Percentiles rank a stretch among this genome's conserved stretches.
Evolutionary conservation across 352 stramenopile genomes (phyloP).

Genomic region (Salisapilia sapeloensis): DNA sequence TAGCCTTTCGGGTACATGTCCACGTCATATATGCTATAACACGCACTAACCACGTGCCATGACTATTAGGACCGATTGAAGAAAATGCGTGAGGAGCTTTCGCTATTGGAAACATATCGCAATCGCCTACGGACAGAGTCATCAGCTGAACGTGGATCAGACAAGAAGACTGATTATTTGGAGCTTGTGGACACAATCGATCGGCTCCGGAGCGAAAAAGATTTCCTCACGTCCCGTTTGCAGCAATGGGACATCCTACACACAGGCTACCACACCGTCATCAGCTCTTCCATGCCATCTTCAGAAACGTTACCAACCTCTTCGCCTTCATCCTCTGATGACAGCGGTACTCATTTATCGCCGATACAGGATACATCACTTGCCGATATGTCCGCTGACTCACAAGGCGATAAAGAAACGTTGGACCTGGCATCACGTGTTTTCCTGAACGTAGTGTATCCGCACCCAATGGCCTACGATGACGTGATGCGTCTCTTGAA

Average conservation of each 20-base stretch:
- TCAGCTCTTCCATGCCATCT: slow-evolving; percentile 15
- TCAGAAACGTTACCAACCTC: slow-evolving; percentile 1
- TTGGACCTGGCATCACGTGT: slow-evolving; percentile 11
- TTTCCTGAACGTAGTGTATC: slow-evolving; percentile 32
- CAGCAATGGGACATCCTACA: slow-evolving; percentile 26
- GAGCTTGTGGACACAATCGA: slow-evolving; percentile 25
- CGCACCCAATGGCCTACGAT: slow-evolving; percentile 11
- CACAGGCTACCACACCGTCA: slow-evolving; percentile 33
- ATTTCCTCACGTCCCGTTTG: slow-evolving; percentile 13
- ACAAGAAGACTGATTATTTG: slow-evolving; percentile 8
- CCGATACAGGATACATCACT: too few species aligned
- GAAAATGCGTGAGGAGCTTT: slow-evolving; percentile 19
- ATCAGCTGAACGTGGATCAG: neutral
- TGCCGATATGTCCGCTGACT: too few species aligned
- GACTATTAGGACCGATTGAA: slow-evolving; percentile 3
- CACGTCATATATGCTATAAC: slow-evolving; percentile 6
- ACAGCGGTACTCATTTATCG: neutral
- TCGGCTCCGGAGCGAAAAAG: slow-evolving; percentile 18
- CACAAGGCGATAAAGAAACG: slow-evolving; percentile 2
- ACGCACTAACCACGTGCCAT: slow-evolving; percentile 14
- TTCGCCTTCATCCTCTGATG: too few species aligned
- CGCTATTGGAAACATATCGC: slow-evolving; percentile 22
- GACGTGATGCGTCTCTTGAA: slow-evolving; percentile 28
- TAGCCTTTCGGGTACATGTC: slow-evolving; percentile 17
- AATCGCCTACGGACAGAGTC: slow-evolving; percentile 11